A percentile compares a stretch with the other conserved stretches of the same genome.
Evolutionary conservation across 2,329 filamentous ascomycete genomes (phyloP).

Genomic region (Aspergillus thermomutatus): DNA sequence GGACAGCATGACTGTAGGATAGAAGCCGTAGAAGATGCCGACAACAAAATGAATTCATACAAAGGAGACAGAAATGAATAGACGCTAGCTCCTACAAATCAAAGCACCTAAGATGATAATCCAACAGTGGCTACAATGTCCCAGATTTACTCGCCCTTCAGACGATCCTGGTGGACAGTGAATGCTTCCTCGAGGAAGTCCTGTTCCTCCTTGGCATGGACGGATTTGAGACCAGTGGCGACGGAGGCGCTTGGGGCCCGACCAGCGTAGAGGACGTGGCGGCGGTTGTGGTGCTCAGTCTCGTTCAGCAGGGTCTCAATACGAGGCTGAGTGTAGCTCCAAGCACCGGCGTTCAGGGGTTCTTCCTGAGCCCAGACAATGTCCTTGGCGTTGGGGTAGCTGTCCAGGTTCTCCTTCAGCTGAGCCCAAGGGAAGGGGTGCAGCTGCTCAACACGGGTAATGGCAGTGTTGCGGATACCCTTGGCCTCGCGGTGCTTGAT

Average conservation of each 20-base stretch:
- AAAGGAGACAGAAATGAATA: conserved; percentile 23
- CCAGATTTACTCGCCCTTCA: conserved; percentile 59
- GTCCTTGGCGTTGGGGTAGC: conserved; percentile 94
- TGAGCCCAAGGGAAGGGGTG: conserved; percentile 99
- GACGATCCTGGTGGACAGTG: conserved; percentile 60
- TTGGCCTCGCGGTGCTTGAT: conserved; percentile 87
- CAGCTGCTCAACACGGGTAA: conserved; percentile 94
- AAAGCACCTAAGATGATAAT: conserved; percentile 22
- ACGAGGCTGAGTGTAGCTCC: conserved; percentile 95
- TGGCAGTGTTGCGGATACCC: conserved; percentile 82
- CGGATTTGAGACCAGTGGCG: conserved; percentile 84
- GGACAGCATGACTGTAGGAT: conserved; percentile 18
- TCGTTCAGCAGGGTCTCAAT: conserved; percentile 95
- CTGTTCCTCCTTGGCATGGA: conserved; percentile 88
- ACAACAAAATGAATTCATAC: conserved; percentile 26
- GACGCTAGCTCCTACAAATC: conserved; percentile 27
- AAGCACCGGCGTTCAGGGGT: conserved; percentile 93
- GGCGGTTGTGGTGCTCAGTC: conserved; percentile 85
- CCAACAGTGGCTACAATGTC: conserved; percentile 4
- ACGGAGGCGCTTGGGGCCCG: conserved; percentile 90
- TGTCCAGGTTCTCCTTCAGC: conserved; percentile 93
- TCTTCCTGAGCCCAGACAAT: conserved; percentile 98
- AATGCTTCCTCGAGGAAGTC: conserved; percentile 70
- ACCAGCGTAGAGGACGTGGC: conserved; percentile 95
- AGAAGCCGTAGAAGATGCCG: conserved; percentile 10